Percentiles rank a stretch among this genome's conserved stretches.
Conservation (phyloP, 495 filamentous ascomycete species). For the Aspergillus diversus region DNA sequence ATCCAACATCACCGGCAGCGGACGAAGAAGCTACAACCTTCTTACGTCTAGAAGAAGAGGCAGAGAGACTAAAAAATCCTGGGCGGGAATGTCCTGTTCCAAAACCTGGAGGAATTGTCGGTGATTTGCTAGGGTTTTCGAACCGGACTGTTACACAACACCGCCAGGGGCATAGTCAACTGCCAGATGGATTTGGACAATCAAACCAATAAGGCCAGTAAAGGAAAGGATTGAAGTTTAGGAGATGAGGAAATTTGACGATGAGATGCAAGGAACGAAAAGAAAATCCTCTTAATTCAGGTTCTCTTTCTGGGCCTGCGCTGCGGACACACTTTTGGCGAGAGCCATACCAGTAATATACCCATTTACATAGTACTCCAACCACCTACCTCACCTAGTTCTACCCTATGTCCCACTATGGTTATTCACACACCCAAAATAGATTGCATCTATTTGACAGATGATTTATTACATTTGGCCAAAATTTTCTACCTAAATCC, state of each 20-base stretch:
- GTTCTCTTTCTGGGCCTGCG: constrained; percentile 1
- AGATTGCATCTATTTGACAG: background rate
- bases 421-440: constrained; percentile 9
- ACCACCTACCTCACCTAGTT: background rate
- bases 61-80: constrained; percentile 37
- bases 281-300: background rate
- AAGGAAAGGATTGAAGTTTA: too few relatives aligned
- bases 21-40: constrained; percentile 53
- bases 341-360: constrained; percentile 26
- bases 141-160: constrained; percentile 13
- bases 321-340: background rate
- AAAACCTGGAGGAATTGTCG: constrained; percentile 76
- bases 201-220: background rate
- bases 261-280: background rate
- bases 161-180: constrained; percentile 11
- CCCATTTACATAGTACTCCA: constrained; percentile 31
- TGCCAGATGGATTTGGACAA: constrained; percentile 8
- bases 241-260: background rate
- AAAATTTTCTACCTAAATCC: too few relatives aligned
- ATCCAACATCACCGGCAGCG: constrained; percentile 26
- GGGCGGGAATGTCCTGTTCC: constrained; percentile 75
- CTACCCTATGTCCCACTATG: background rate
- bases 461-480: too few relatives aligned
- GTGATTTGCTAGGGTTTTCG: constrained; percentile 71
- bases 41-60: constrained; percentile 50